Evolutionary conservation across 257 asterid species (phyloP), one percentile per base, ranked within the genome.

Genomic region (Fraxinus quadrangulata): DNA sequence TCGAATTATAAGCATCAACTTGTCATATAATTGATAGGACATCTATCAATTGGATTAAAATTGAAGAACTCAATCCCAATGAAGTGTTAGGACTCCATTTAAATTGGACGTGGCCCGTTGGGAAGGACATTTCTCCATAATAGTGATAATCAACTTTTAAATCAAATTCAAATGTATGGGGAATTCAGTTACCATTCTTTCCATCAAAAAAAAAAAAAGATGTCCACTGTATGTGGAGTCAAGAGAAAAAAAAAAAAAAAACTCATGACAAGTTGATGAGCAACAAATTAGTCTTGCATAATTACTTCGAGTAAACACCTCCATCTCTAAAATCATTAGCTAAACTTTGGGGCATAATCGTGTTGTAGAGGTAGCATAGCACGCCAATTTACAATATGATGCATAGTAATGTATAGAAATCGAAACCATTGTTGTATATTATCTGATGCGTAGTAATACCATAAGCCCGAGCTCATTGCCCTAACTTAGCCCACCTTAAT

Each of bases 31-130:
- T 30, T 4, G 10, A 70, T 47, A 67, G 76, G 23, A 74, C 21
- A 51, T 24, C 42, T n/a, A 66, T 21, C 75, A 75, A 40, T 1
- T 71, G 51, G 54, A 72, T 73, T 33, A 79, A 65, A 74, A 17
- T 70, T 34, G 28, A 79, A 72, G 45, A 13, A 54, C 10, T 39
- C 45, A 39, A 39, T 39, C 79, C 56, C 47, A 66, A 66, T 54
- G 26, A 75, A 75, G 72, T 11, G 23, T 26, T 47, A 23, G 66
- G 63, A 61, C 36, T 59, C 59, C 70, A 71, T 65, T 37, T 76
- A 67, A 79, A 45, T 40, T 66, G 67, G 66, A 72, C 24, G 77
- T 56, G 21, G 28, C 28, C 28, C 28, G 28, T 26, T 0, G 59
- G 12, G 16, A 70, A 56, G 68, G 73, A 74, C 36, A 59, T 51